Percentiles rank a stretch among this genome's conserved stretches.
These are phyloP conservation scores for Neurospora sp. DNA, from an alignment of 495 filamentous ascomycete species.

Conservation along the genomic window DNA sequence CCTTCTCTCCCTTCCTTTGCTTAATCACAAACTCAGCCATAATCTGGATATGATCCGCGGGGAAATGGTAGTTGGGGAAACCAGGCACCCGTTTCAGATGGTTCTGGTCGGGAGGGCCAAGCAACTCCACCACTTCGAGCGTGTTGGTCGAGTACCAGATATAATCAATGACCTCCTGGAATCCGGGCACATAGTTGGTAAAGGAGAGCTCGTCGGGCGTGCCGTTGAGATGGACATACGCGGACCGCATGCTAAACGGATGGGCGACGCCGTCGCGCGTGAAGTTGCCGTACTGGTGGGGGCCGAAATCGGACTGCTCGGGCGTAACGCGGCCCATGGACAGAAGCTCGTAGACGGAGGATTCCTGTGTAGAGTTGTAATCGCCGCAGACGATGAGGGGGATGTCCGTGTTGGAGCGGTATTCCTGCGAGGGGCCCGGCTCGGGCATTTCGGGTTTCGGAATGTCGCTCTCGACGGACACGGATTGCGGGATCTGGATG, in stretches of 20 bases:
- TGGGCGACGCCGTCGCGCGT: conserved; percentile 85
- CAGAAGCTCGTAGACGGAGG: conserved; percentile 81
- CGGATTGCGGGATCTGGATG: conserved; percentile 52
- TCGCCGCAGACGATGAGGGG: conserved; percentile 89
- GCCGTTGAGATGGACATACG: conserved; percentile 57
- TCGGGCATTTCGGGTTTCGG: conserved; percentile 29
- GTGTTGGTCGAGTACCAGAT: conserved; percentile 94
- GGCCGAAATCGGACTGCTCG: conserved; percentile 65
- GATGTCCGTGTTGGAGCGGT: conserved; percentile 73
- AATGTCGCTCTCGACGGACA: conserved; percentile 29
- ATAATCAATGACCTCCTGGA: conserved; percentile 87
- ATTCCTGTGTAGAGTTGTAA: conserved; percentile 81
- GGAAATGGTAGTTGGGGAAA: conserved; percentile 96
- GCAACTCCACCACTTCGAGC: conserved; percentile 73
- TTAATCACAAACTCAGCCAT: conserved; percentile 89
- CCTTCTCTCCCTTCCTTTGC: conserved; percentile 70
- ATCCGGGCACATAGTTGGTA: conserved; percentile 91
- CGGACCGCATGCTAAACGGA: conserved; percentile 85
- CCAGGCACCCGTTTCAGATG: conserved; percentile 87
- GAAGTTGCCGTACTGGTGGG: conserved; percentile 74
- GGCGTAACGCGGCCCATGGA: conserved; percentile 60
- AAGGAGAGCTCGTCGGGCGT: conserved; percentile 74
- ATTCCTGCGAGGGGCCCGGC: conserved; percentile 53
- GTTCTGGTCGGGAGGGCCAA: conserved; percentile 82
- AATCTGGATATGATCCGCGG: conserved; percentile 90